Evolutionary conservation across 2,329 filamentous ascomycete species (phyloP), one percentile per base, ranked within the genome.

Genomic region (Aspergillus hortae): DNA sequence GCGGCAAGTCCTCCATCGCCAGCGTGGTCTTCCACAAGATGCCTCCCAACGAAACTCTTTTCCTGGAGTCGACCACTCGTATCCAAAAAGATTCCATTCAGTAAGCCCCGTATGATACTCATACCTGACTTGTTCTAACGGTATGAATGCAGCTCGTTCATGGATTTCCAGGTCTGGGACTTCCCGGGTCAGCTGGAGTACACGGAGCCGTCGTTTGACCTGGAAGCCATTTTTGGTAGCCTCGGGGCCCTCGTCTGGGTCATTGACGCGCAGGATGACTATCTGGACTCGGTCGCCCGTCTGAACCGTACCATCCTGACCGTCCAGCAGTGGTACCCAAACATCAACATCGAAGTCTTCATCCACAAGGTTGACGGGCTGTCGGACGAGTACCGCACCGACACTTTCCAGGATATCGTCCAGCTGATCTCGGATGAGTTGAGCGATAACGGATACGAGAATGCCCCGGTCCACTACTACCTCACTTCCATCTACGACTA

Each of bases 11-110:
- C 0, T 99, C 94, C 5, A 97, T 99, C 68, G 94, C 92, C 23
- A 97, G 91, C 66, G 95, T 99, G 44, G 92, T 99, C n/a, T 97
- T 99, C 66, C 92, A 97, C 74, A 99, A 99, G 70, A 86, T 97
- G 67, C 90, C 92, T 3, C 92, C 94, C 2, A 95, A 89, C 62
- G 95, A 99, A 75, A 97, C 94, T 0, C 76, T 99, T 14, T 99
- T 96, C 65, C 81, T 99, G 15, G 94, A 97, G 71, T 95, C 94
- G 0, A 99, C 94, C 4, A 92, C 91, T 9, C 83, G 89, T 30
- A 95, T 97, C 57, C 91, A 96, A 67, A 96, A 95, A 67, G 91
- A 96, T 62, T 90, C 89, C 3, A 92, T 97, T 80, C 90, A 94
- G 92, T 96, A 72, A 75, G 90, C 77, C 23, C 6, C 11, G n/a